Conservation (phyloP, 2,329 filamentous ascomycete genomes). For the Emericellopsis cladophorae region DNA sequence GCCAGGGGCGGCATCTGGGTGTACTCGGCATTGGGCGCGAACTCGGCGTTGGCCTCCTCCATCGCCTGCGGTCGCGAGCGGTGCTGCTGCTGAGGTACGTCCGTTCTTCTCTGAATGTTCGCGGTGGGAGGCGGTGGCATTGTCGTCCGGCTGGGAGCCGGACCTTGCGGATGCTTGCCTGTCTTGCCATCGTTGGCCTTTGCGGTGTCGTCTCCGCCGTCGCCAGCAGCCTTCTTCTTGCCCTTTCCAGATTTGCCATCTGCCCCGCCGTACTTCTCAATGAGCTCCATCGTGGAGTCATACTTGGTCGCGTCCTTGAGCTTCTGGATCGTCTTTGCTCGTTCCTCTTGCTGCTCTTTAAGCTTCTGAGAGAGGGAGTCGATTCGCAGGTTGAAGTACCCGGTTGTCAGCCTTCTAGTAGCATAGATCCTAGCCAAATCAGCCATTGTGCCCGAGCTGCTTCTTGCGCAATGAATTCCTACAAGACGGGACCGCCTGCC, state of each 20-base stretch:
- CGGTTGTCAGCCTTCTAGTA: constrained; percentile 31
- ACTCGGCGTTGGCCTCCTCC: constrained; percentile 43
- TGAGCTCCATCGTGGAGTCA: constrained; percentile 80
- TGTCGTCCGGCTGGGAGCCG: constrained; percentile 25
- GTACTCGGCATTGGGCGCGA: constrained; percentile 55
- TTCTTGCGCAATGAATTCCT: constrained; percentile 16
- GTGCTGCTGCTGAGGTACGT: constrained; percentile 14
- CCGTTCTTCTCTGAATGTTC: constrained; percentile 37
- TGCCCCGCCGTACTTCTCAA: constrained; percentile 82
- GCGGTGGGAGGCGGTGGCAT: constrained; percentile 49
- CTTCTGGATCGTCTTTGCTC: constrained; percentile 80
- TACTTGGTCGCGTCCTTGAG: constrained; percentile 93
- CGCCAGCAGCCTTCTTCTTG: constrained; percentile 12
- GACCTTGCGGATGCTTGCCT: constrained; percentile 9
- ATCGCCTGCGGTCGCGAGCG: constrained; percentile 14
- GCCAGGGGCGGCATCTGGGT: constrained; percentile 7
- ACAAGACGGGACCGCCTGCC: constrained; percentile 67
- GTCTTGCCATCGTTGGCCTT: constrained; percentile 4
- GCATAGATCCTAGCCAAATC: constrained; percentile 57
- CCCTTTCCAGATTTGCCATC: constrained; percentile 31
- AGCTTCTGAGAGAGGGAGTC: constrained; percentile 55
- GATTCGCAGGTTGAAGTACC: constrained; percentile 74
- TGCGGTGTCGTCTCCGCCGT: not conserved
- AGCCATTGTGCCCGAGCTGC: too few relatives aligned
- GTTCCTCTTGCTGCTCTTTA: constrained; percentile 64